Base-by-base conservation (phyloP, 2,329 filamentous ascomycete genomes). In the Claviceps spartinae region DNA sequence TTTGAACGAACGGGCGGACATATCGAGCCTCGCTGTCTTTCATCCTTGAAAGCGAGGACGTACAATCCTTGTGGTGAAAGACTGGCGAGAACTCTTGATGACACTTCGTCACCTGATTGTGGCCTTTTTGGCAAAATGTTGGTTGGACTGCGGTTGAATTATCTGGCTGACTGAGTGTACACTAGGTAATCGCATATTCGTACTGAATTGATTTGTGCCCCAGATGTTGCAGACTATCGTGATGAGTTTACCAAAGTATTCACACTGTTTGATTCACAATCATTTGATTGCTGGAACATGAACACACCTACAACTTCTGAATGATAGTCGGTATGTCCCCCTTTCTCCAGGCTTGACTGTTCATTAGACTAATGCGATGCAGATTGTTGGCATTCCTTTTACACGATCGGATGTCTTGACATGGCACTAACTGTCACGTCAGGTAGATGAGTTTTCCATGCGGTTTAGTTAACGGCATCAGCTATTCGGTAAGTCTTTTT, bases 1-100 rank as follows among this genome's bases (percentile, higher is more conserved):
- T 68, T 80, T 81, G 78, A 80, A 81, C 78, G 78, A 81, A 81
- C 78, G 78, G 78, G 78, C 78, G 78, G 78, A 81, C 78, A 81
- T 78, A 78, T 71, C 68, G 76, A 79, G 75, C 72, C 72, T 63
- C 62, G 69, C 65, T 66, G 61, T 62, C 69, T 65, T 63, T 66
- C 70, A 63, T 69, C 68, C 66, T 65, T 62, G 67, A 75, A 74
- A 77, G 67, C 77, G 69, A 74, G 77, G 72, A 41, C 73, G 76
- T 81, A 81, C 77, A 82, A 78, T 69, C 75, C 74, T 72, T 74
- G 76, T 74, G 77, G 73, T 72, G 68, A 68, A 62, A 67, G 69
- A 64, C 60, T 60, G 61, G 64, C 62, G 67, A 69, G 74, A 67
- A 65, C 77, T 81, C 74, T 79, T 78, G 78, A 74, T 82, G 78